Evolutionary conservation across 2,329 filamentous ascomycete species (phyloP).

Genomic region (Hypoxylon sp.): DNA sequence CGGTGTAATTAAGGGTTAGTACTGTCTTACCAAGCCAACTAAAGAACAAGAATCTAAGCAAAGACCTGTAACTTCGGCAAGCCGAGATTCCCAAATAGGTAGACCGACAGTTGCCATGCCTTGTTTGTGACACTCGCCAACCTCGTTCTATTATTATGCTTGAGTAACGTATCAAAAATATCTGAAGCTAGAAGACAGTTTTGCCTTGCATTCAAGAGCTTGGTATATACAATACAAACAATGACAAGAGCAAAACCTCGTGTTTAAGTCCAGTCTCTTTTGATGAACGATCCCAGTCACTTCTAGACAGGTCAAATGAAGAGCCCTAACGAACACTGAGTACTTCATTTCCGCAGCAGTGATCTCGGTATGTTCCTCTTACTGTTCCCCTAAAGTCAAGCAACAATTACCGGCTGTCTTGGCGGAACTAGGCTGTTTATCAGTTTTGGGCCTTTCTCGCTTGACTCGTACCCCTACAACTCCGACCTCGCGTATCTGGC

Average conservation of each 20-base stretch:
- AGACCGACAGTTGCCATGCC: conserved; percentile 34
- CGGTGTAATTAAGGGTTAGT: conserved; percentile 16
- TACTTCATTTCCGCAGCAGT: conserved; percentile 11
- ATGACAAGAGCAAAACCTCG: not conserved
- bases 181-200: not conserved
- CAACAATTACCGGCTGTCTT: conserved; percentile 41
- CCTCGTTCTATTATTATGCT: conserved; percentile 23
- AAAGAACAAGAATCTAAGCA: conserved; percentile 18
- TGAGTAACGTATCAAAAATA: conserved; percentile 1
- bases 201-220: not conserved
- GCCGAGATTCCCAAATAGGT: conserved; percentile 34
- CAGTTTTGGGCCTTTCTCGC: conserved; percentile 46
- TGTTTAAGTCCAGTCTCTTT: conserved; percentile 10
- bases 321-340: not conserved
- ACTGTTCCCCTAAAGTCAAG: conserved; percentile 28
- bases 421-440: conserved; percentile 33
- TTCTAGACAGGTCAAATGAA: conserved; percentile 11
- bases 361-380: conserved; percentile 36
- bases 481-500: conserved; percentile 34
- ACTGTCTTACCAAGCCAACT: conserved; percentile 11
- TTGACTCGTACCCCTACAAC: conserved; percentile 45
- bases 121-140: conserved; percentile 33
- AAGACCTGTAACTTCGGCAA: conserved; percentile 26
- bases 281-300: conserved; percentile 11
- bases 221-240: conserved; percentile 18